Conservation (phyloP, 805 yeast genomes). For the Lachancea dasiensis region DNA sequence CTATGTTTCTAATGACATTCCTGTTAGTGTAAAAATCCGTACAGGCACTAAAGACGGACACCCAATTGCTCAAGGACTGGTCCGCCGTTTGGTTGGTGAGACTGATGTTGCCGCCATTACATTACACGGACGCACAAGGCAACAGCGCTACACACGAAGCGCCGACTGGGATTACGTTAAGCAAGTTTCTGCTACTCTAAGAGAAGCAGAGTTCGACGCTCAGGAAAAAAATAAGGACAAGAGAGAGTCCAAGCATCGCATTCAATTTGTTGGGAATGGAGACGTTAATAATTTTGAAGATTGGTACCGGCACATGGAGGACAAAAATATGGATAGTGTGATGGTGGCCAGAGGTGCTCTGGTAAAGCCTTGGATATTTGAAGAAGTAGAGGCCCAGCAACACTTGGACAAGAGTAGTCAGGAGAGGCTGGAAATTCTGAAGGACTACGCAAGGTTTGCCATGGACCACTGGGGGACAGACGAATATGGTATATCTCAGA, state of each 20-base stretch:
- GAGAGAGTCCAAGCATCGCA: slow-evolving; percentile 48
- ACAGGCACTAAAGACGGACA: slow-evolving; percentile 83
- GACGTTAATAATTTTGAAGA: slow-evolving; percentile 84
- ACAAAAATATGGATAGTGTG: slow-evolving; percentile 77
- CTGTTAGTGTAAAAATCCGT: slow-evolving; percentile 86
- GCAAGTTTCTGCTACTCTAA: slow-evolving; percentile 63
- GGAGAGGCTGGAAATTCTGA: slow-evolving; percentile 75
- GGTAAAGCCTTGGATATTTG: slow-evolving; percentile 98
- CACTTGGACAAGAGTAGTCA: slow-evolving; percentile 85
- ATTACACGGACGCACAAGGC: slow-evolving; percentile 92
- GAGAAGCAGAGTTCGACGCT: slow-evolving; percentile 47
- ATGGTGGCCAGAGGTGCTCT: slow-evolving; percentile 98
- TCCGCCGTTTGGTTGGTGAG: slow-evolving; percentile 64
- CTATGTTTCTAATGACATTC: slow-evolving; percentile 81
- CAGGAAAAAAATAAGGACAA: slow-evolving; percentile 64
- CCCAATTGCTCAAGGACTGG: slow-evolving; percentile 80
- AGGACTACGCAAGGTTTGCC: slow-evolving; percentile 69
- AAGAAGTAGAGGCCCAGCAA: slow-evolving; percentile 86
- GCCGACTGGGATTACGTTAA: slow-evolving; percentile 92
- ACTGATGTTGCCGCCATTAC: slow-evolving; percentile 87
- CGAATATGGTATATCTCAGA: slow-evolving; percentile 82
- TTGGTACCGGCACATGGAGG: slow-evolving; percentile 66
- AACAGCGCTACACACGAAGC: slow-evolving; percentile 84
- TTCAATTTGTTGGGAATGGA: slow-evolving; percentile 91
- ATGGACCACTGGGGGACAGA: slow-evolving; percentile 98